Conservation (phyloP, 306 rosid species). For the Aeschynomene evenia region DNA sequence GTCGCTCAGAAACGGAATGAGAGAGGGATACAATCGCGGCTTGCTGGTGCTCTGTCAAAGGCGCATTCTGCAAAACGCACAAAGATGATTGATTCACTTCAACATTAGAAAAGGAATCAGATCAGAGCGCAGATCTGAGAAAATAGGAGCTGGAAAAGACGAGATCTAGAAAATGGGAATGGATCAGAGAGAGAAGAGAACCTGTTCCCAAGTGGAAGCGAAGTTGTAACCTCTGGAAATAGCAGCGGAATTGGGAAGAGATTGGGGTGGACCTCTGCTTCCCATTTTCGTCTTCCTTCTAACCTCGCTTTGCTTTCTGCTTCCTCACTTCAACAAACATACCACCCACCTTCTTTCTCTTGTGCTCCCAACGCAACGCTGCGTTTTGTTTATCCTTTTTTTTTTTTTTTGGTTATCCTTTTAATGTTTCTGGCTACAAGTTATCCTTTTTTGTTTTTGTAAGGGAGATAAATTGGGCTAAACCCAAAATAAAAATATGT, state of each 20-base stretch:
- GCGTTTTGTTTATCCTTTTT: constrained; percentile 14
- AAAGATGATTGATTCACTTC: background rate
- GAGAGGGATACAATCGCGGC: constrained; percentile 60
- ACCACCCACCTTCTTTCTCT: background rate
- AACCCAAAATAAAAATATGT: no score
- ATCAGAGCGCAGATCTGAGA: constrained; percentile 36
- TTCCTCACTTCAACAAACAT: background rate
- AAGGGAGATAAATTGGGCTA: no score
- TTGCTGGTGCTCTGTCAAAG: constrained; percentile 81
- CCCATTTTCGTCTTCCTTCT: constrained; percentile 41
- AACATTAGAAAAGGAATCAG: background rate
- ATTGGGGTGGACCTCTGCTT: constrained; percentile 47
- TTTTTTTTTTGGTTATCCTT: no score
- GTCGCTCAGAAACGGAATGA: constrained; percentile 81
- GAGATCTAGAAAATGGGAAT: constrained; percentile 34
- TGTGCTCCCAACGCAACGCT: constrained; percentile 14
- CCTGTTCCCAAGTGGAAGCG: constrained; percentile 95
- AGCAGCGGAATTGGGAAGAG: constrained; percentile 74
- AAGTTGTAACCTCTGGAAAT: constrained; percentile 88
- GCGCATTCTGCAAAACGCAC: constrained; percentile 64
- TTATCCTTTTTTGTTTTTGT: background rate
- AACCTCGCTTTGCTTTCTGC: background rate
- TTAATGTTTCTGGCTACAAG: no score
- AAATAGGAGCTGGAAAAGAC: background rate
- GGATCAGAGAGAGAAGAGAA: background rate